Base-by-base conservation (phyloP, 495 filamentous ascomycete species). In the Hyaloscypha hepaticicola region DNA sequence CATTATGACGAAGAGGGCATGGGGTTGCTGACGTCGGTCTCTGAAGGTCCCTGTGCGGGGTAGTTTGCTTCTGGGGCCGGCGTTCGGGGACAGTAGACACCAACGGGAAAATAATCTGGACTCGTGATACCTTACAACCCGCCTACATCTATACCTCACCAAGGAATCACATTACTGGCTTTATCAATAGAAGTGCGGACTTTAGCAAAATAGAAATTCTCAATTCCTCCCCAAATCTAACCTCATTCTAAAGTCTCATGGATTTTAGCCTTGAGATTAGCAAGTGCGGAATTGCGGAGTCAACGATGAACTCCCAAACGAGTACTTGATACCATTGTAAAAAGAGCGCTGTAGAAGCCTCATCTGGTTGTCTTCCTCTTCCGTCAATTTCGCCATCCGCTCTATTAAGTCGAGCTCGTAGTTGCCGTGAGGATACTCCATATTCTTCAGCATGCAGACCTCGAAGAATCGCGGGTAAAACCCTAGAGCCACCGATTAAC, bases 391-490 rank as follows among this genome's bases (percentile, higher is more conserved):
- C 41, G 25, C 41, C 22, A 60, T 60, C 2, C 58, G 1, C 21
- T 28, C 58, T 26, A 27, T 50, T 11, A 60, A 60, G 29, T 24
- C 25, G 16, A 41, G 21, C 29, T 38, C 57, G 57, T 59, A 59
- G 26, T 21, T 34, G n/a, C 33, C 57, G 26, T 59, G 57, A 45
- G 38, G 4, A 45, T 16, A 45, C 38, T 45, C 38, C 38, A 45
- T 65, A 41, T 53, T 27, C 41, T 26, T 24, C 31, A 65, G 41
- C 19, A 41, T 31, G 33, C 45, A 63, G 41, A 53, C 49, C 57
- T 72, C 70, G 53, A 72, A 72, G 21, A 55, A 48, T 29, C 55
- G 38, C 34, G 70, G 67, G 58, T 72, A 72, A n/a, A 65, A 72
- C 0, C 38, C 38, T 45, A 16, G 38, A 8, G n/a, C n/a, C n/a